Conservation (phyloP, 2,329 filamentous ascomycete genomes). For the Fusarium decemcellulare region DNA sequence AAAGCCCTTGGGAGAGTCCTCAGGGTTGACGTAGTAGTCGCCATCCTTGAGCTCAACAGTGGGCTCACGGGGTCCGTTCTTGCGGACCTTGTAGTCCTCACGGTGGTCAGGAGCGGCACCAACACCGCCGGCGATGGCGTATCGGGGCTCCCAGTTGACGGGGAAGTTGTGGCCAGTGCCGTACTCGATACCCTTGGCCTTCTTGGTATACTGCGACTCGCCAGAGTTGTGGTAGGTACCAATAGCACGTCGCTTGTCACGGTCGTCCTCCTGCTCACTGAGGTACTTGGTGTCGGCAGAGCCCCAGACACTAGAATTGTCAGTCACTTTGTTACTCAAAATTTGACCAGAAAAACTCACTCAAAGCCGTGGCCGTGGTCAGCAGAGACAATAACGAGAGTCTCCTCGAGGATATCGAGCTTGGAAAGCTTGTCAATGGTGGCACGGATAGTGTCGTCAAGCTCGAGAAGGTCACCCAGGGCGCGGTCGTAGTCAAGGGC, state of each 20-base stretch:
- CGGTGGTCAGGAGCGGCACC: constrained; percentile 80
- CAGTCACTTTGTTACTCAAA: constrained; percentile 17
- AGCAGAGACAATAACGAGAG: constrained; percentile 85
- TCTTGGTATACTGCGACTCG: constrained; percentile 79
- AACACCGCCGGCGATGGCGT: constrained; percentile 82
- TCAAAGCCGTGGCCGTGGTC: constrained; percentile 93
- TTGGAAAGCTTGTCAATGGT: constrained; percentile 79
- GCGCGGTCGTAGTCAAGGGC: constrained; percentile 87
- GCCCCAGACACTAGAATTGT: constrained; percentile 74
- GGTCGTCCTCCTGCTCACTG: constrained; percentile 73
- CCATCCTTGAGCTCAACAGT: constrained; percentile 69
- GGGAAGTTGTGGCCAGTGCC: constrained; percentile 83
- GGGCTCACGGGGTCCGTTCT: constrained; percentile 73
- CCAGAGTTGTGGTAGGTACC: constrained; percentile 82
- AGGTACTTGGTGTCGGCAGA: constrained; percentile 86
- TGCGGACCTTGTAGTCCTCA: constrained; percentile 82
- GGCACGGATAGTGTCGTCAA: constrained; percentile 86
- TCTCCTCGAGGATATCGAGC: constrained; percentile 79
- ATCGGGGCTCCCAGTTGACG: constrained; percentile 86
- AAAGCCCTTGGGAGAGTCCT: constrained; percentile 77
- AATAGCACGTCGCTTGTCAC: constrained; percentile 81
- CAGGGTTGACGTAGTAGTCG: constrained; percentile 77
- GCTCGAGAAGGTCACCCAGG: constrained; percentile 86
- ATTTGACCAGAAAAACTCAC: constrained; percentile 43
- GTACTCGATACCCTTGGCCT: constrained; percentile 74